Evolutionary conservation across 176 grass and related monocot species (phyloP).

Genomic region (Chrysopogon serrulatus): DNA sequence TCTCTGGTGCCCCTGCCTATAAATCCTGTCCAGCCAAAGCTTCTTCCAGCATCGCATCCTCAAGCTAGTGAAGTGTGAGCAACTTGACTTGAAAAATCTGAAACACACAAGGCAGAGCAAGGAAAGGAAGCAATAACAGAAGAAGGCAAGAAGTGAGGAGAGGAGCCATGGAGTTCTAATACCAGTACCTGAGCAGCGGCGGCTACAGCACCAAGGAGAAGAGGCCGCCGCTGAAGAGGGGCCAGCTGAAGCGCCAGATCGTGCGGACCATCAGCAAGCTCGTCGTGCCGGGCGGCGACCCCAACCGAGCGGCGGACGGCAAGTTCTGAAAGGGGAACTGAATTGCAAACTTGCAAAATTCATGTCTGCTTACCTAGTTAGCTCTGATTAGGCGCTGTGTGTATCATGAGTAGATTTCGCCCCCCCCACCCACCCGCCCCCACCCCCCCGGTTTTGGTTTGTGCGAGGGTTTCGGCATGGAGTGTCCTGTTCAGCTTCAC

Average conservation of each 20-base stretch:
- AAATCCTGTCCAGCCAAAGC: neutral
- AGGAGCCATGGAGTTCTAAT: neutral
- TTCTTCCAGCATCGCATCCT: neutral
- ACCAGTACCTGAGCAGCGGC: neutral
- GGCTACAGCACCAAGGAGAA: constrained; percentile 31
- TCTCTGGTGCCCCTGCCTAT: neutral
- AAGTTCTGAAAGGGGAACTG: neutral
- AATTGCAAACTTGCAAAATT: neutral
- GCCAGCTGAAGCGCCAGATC: constrained; percentile 31
- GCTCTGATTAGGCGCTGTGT: neutral
- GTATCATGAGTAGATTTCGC: no score
- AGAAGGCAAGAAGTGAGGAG: no score
- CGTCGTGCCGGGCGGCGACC: neutral
- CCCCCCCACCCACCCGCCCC: no score
- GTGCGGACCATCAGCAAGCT: constrained; percentile 13
- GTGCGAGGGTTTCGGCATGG: neutral
- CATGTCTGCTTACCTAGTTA: neutral
- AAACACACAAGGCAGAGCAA: neutral
- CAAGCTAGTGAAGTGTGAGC: neutral
- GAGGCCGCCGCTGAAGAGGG: constrained; percentile 40
- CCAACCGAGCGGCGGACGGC: neutral
- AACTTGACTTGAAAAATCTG: neutral
- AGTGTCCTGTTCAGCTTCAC: neutral
- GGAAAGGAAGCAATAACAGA: no score
- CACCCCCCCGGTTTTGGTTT: no score